Conservation (phyloP, 116 monocot species). For the Iris pallida region DNA sequence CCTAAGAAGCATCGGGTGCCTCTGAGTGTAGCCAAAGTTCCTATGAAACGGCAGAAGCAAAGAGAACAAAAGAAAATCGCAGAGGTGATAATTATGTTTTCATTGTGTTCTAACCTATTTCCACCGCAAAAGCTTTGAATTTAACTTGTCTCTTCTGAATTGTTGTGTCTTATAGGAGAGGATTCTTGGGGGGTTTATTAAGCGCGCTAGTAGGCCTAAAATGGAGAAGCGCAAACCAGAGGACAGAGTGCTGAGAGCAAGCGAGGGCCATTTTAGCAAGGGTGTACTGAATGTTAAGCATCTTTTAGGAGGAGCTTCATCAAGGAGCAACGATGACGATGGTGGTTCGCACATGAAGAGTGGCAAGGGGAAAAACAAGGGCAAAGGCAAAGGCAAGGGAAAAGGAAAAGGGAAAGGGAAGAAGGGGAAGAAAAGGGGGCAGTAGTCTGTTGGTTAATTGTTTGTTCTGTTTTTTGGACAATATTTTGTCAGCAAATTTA, state of each 20-base stretch:
- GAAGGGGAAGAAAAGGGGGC: constrained; percentile 20
- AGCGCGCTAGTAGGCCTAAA: constrained; percentile 4
- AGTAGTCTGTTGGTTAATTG: neutral
- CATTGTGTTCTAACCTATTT: neutral
- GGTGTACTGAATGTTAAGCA: constrained; percentile 49
- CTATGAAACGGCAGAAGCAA: constrained; percentile 28
- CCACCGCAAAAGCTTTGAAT: neutral
- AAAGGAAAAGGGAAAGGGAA: constrained; percentile 15
- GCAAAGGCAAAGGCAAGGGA: constrained; percentile 19
- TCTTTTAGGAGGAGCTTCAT: constrained; percentile 19
- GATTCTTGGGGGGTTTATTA: constrained; percentile 36
- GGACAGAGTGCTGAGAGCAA: constrained; percentile 32
- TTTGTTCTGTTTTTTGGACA: no score
- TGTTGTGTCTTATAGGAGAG: constrained; percentile 18
- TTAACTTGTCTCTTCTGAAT: neutral
- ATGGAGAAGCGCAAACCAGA: constrained; percentile 28
- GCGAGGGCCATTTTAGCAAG: constrained; percentile 42
- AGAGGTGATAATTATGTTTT: constrained; percentile 20
- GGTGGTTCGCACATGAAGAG: constrained; percentile 8
- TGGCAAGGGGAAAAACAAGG: constrained; percentile 22
- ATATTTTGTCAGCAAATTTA: no score
- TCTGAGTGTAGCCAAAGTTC: constrained; percentile 33
- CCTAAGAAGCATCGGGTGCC: constrained; percentile 39
- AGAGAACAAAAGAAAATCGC: constrained; percentile 32
- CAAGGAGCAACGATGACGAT: constrained; percentile 2